Evolutionary conservation across 202 grass and related monocot species (phyloP).

Genomic region (Schoenoplectus tabernaemontani): DNA sequence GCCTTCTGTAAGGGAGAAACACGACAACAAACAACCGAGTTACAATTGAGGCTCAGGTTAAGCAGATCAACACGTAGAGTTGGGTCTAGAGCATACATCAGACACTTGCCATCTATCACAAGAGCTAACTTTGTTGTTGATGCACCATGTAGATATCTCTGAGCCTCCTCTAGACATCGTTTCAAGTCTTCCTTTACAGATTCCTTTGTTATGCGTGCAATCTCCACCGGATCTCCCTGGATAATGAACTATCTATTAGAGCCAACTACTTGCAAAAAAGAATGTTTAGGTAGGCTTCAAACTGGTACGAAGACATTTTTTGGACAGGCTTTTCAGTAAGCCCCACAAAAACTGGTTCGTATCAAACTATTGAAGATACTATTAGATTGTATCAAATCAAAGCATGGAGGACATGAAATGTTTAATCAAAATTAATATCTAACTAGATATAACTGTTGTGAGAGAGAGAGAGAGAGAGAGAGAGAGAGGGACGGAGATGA

Average conservation of each 20-base stretch:
- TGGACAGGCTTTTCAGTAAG: not conserved
- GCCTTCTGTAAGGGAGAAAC: conserved; percentile 99
- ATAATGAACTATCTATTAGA: conserved; percentile 13
- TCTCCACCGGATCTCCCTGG: conserved; percentile 90
- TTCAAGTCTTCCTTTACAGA: conserved; percentile 71
- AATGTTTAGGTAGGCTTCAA: not conserved
- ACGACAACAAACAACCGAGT: conserved; percentile 91
- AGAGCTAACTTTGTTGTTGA: conserved; percentile 61
- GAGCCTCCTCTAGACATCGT: conserved; percentile 69
- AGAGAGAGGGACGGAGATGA: no score
- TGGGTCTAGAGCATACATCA: conserved; percentile 98
- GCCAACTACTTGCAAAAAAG: not conserved
- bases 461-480: not conserved
- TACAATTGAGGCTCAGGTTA: conserved; percentile 91
- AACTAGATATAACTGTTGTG: not conserved
- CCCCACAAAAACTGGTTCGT: not conserved
- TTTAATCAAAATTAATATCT: not conserved
- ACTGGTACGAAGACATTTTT: not conserved
- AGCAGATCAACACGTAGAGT: conserved; percentile 91
- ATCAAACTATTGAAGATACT: not conserved
- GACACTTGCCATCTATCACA: conserved; percentile 97
- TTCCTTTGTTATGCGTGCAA: conserved; percentile 79
- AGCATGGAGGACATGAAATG: not conserved
- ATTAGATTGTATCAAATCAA: conserved; percentile 6
- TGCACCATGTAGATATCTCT: conserved; percentile 29